A percentile compares a stretch with the other conserved stretches of the same genome.
These are phyloP conservation scores for Inonotus hispidus DNA, from an alignment of 1,284 basidiomycete species.

Conservation along the genomic window DNA sequence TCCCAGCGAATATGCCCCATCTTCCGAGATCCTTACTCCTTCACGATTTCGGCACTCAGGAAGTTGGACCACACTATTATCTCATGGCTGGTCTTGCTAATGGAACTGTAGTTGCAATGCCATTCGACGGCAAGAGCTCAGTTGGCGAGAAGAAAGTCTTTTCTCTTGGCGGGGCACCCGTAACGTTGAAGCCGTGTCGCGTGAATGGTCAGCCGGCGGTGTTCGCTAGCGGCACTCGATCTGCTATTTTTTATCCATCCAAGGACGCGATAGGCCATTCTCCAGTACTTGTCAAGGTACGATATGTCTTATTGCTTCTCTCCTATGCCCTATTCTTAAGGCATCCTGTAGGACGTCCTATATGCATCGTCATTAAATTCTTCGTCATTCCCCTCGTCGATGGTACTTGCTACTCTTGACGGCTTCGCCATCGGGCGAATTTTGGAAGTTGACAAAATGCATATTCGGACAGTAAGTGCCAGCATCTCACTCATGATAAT, in stretches of 20 bases:
- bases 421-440: conserved; percentile 62
- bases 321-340: not conserved
- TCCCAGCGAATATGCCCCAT: conserved; percentile 43
- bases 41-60: conserved; percentile 52
- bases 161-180: conserved; percentile 65
- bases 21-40: conserved; percentile 71
- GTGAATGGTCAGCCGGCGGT: conserved; percentile 49
- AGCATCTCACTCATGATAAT: not conserved
- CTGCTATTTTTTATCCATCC: conserved; percentile 63
- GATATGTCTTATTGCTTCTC: conserved; percentile 18
- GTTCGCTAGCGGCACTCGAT: conserved; percentile 60
- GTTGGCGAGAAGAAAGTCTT: conserved; percentile 54
- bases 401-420: conserved; percentile 53
- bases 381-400: conserved; percentile 40
- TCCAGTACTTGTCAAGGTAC: conserved; percentile 69
- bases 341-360: conserved; percentile 47
- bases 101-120: conserved; percentile 68
- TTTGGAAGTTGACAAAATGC: conserved; percentile 72
- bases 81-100: conserved; percentile 78
- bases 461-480: conserved; percentile 65
- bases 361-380: conserved; percentile 51
- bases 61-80: conserved; percentile 39
- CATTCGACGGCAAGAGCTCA: conserved; percentile 37
- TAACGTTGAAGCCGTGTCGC: conserved; percentile 48
- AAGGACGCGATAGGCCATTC: conserved; percentile 63